Percentiles rank a stretch among this genome's conserved stretches.
Conservation (phyloP, 257 asterid genomes). For the Solanum appendiculatum region DNA sequence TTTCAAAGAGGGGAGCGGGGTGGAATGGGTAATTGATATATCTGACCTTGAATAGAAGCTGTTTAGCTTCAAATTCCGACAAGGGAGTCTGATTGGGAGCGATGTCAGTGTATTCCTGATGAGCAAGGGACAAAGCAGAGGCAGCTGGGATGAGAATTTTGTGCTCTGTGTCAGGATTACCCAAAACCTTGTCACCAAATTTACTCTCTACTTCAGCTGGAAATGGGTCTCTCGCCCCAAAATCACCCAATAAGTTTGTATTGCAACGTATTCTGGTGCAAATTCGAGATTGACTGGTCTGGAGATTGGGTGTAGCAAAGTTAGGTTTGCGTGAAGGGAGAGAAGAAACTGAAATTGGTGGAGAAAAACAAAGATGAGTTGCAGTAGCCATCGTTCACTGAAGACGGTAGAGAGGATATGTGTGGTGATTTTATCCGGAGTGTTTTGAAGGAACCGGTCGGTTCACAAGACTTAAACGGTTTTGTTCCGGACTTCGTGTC, state of each 20-base stretch:
- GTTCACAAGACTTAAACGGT: background rate
- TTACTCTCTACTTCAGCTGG: slow-evolving; percentile 82
- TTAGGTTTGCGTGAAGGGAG: slow-evolving; percentile 16
- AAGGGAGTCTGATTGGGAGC: slow-evolving; percentile 38
- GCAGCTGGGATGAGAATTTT: slow-evolving; percentile 74
- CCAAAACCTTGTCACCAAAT: slow-evolving; percentile 60
- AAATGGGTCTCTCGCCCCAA: slow-evolving; percentile 90
- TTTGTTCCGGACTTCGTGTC: background rate
- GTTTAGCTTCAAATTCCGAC: slow-evolving; percentile 38
- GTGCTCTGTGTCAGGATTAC: slow-evolving; percentile 60
- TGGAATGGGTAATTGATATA: background rate
- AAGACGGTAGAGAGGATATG: background rate
- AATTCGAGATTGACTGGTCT: background rate
- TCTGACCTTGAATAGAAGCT: slow-evolving; percentile 51
- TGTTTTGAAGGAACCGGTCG: background rate
- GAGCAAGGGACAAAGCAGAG: slow-evolving; percentile 57
- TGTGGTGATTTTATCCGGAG: background rate
- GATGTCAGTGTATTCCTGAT: slow-evolving; percentile 31
- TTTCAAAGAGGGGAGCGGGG: no score
- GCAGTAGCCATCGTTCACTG: slow-evolving; percentile 37
- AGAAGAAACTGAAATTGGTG: slow-evolving; percentile 18
- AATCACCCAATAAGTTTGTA: slow-evolving; percentile 52
- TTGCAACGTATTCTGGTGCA: slow-evolving; percentile 19
- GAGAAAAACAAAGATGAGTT: slow-evolving; percentile 22
- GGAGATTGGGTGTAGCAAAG: background rate